phyloP scores from a whole-genome alignment of 2,329 filamentous ascomycete genomes.

The Colletotrichum zoysiae region DNA sequence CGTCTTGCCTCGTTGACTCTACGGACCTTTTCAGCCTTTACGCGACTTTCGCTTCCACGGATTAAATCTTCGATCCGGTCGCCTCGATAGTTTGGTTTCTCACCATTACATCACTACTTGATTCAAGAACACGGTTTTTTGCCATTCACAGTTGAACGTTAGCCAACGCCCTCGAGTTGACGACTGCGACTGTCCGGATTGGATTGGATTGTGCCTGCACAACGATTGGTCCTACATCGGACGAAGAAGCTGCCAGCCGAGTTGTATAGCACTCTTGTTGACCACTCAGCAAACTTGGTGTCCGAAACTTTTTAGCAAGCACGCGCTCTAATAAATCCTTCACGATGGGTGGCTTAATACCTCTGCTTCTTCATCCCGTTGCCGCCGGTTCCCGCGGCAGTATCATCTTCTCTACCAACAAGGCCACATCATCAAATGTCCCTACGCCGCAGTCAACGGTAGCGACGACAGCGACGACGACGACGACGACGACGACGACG shows the following conservation, averaged over 20 bases:
- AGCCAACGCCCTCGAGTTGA: constrained; percentile 12
- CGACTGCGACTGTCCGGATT: not conserved
- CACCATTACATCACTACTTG: constrained; percentile 4
- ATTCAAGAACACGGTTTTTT: constrained; percentile 11
- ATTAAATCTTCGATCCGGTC: not conserved
- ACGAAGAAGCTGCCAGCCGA: constrained; percentile 35
- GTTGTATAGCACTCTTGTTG: not conserved
- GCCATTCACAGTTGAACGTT: constrained; percentile 13
- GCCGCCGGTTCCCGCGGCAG: constrained; percentile 42
- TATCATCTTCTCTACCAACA: constrained; percentile 42
- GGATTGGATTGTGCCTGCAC: not conserved
- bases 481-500: constrained; percentile 46
- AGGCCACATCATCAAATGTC: constrained; percentile 22
- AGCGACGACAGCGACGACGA: constrained; percentile 47
- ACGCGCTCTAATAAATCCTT: constrained; percentile 17
- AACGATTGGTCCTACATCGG: constrained; percentile 36
- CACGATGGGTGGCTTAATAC: constrained; percentile 50
- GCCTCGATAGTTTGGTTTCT: not conserved
- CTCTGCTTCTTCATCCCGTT: constrained; percentile 47
- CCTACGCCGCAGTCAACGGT: constrained; percentile 26
- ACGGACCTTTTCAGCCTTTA: constrained; percentile 7
- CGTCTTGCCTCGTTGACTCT: constrained; percentile 11
- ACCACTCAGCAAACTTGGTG: constrained; percentile 16
- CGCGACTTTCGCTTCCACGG: not conserved
- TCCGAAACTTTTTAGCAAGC: constrained; percentile 2